Conservation (phyloP, 1,284 basidiomycete genomes). For the Pseudomicrostroma phylloplanum region DNA sequence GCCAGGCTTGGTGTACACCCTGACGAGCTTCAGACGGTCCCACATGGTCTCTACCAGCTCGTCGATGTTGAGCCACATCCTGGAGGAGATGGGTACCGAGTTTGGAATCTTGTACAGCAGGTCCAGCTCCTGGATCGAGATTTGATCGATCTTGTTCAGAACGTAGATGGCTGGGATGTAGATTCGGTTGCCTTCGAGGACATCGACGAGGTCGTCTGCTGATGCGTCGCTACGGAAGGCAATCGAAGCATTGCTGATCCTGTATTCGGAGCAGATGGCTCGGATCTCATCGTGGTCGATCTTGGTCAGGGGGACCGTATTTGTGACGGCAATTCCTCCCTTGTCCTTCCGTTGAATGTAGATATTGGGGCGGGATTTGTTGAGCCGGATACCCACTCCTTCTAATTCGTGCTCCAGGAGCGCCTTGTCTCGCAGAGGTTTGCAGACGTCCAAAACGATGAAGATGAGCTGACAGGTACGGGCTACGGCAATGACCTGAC, state of each 20-base stretch:
- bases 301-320: conserved; percentile 16
- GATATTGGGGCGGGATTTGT: conserved; percentile 89
- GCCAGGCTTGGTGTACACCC: conserved; percentile 80
- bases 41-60: conserved; percentile 69
- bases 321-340: conserved; percentile 60
- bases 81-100: conserved; percentile 87
- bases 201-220: conserved; percentile 86
- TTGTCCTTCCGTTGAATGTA: conserved; percentile 78
- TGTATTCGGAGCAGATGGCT: conserved; percentile 91
- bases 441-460: conserved; percentile 91
- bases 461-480: conserved; percentile 98
- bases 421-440: conserved; percentile 86
- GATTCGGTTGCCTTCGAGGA: conserved; percentile 61
- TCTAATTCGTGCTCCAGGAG: conserved; percentile 87
- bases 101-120: conserved; percentile 83
- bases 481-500: conserved; percentile 88
- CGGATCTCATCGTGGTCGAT: conserved; percentile 93
- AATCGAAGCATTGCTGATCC: conserved; percentile 78
- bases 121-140: conserved; percentile 97
- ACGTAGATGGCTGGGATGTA: conserved; percentile 57
- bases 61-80: conserved; percentile 93
- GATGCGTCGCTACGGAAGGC: conserved; percentile 88
- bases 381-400: conserved; percentile 92
- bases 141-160: conserved; percentile 67
- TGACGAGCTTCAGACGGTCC: conserved; percentile 54